Base-by-base conservation (phyloP, 331 rosid species). In the Saraca asoca region DNA sequence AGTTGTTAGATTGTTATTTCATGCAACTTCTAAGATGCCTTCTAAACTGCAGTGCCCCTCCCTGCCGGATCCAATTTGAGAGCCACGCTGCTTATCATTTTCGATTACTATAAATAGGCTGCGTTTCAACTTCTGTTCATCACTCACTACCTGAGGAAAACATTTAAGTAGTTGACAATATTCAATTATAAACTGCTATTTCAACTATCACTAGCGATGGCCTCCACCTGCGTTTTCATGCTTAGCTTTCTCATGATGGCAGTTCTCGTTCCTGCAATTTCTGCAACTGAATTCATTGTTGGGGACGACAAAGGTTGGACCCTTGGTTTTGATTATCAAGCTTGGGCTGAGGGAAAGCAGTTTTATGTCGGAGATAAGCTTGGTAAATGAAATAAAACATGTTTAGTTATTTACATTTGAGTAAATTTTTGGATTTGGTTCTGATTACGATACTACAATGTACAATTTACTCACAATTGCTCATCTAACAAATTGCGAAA, bases 251-350 rank as follows among this genome's bases (percentile, higher is more conserved):
- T 49, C 15, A 51, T 55, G 6, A 5, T 66, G 0, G 81, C 79
- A 6, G 43, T 55, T 18, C 55, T 67, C 7, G 43, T 63, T 13
- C 80, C 78, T 18, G 46, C 61, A 0, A 62, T 75, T 46, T 51
- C 64, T 12, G 84, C 75, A 7, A 66, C 65, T 9, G 69, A 79
- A 13, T 65, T 65, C 62, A 2, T 64, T 0, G 85, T 86, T 1
- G 85, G 88, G 15, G 87, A 74, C 24, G 63, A 24, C 1, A 54
- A 41, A 2, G 87, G 91, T 43, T 83, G 88, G 91, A 71, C 78
- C 24, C 13, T 6, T 1, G 70, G 52, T 51, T 68, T 75, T 9
- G 80, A 80, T 58, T 75, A 72, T 59, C 77, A 71, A 69, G 51
- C 75, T 57, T 82, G 88, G 86, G 49, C 79, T 16, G 5, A 2